These are phyloP conservation scores for Syzygium oleosum DNA, from an alignment of 345 rosid genomes.

Conservation along the genomic window DNA sequence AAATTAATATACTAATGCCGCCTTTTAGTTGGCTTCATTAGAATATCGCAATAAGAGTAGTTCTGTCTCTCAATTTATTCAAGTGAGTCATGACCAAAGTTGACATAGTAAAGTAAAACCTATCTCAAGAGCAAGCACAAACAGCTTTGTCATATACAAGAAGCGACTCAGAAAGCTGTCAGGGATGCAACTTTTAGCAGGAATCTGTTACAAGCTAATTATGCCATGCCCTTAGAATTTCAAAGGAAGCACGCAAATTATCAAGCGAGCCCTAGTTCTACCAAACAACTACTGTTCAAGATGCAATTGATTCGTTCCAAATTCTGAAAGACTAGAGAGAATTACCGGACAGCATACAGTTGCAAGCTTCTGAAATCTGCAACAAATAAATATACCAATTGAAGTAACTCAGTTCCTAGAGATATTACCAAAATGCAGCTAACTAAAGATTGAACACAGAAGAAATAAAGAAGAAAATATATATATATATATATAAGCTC, in stretches of 20 bases:
- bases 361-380: conserved; percentile 72
- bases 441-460: background rate
- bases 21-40: background rate
- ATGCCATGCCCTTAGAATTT: background rate
- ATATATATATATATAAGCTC: background rate
- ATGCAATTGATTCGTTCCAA: background rate
- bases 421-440: background rate
- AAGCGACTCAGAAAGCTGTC: background rate
- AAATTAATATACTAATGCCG: background rate
- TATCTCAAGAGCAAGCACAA: background rate
- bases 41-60: background rate
- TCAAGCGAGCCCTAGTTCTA: background rate
- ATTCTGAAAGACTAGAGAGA: background rate
- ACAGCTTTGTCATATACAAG: background rate
- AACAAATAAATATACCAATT: background rate
- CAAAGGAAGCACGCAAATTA: background rate
- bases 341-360: conserved; percentile 57
- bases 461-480: background rate
- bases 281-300: background rate
- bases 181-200: background rate
- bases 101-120: background rate
- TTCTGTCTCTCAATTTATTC: background rate
- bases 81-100: background rate
- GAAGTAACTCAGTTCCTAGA: background rate
- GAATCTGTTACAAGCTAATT: background rate